A percentile compares a stretch with the other conserved stretches of the same genome.
Evolutionary conservation across 2,329 filamentous ascomycete species (phyloP).

Genomic region (Penicillium palitans): DNA sequence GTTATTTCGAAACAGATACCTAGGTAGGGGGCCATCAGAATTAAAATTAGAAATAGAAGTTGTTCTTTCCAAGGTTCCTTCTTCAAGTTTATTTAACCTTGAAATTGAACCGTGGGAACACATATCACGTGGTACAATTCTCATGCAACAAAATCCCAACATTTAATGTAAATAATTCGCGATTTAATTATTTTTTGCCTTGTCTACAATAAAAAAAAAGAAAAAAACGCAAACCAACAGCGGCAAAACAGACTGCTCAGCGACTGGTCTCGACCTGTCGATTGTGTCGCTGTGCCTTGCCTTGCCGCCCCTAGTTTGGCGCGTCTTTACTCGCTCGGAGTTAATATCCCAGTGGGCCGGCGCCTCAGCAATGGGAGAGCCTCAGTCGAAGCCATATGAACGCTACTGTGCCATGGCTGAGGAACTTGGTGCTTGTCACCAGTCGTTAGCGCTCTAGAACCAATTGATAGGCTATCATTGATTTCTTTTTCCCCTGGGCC

Average conservation of each 20-base stretch:
- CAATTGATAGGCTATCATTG: conserved; percentile 24
- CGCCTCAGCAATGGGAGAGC: conserved; percentile 13
- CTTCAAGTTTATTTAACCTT: not conserved
- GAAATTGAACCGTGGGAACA: not conserved
- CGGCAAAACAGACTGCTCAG: conserved; percentile 26
- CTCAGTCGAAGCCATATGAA: conserved; percentile 7
- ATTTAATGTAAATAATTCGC: not conserved
- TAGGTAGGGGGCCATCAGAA: not conserved
- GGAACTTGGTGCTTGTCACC: conserved; percentile 7
- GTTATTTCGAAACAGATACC: not conserved
- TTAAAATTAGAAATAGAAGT: not conserved
- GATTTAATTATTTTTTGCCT: not conserved
- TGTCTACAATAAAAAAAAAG: not conserved
- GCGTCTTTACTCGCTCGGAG: conserved; percentile 20
- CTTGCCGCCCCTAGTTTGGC: conserved; percentile 28
- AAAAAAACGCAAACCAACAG: conserved; percentile 28
- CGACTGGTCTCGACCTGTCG: conserved; percentile 17
- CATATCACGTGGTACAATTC: conserved; percentile 20
- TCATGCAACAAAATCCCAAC: conserved; percentile 11
- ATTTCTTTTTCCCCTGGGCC: not conserved
- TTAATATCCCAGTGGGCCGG: conserved; percentile 15
- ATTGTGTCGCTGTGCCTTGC: conserved; percentile 25
- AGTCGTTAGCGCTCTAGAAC: conserved; percentile 8
- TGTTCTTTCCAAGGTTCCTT: not conserved
- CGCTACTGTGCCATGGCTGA: conserved; percentile 1